Percentiles rank a stretch among this genome's conserved stretches.
Conservation (phyloP, 257 asterid genomes). For the Solanum bulbocastanum region DNA sequence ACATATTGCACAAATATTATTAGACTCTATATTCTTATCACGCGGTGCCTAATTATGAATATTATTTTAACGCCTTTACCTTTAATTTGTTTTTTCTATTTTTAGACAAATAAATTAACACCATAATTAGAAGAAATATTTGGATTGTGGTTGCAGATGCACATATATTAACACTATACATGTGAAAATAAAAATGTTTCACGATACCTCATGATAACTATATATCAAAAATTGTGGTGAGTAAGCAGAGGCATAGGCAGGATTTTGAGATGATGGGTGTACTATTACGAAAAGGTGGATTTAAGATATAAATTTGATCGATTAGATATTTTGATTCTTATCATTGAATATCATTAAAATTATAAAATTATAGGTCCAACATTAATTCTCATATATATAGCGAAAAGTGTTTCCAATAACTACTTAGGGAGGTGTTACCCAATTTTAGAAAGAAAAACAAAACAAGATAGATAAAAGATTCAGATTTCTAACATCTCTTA, state of each 20-base stretch:
- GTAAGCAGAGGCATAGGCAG: neutral
- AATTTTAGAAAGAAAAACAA: neutral
- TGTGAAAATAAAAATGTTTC: neutral
- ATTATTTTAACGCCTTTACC: neutral
- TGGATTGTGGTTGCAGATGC: neutral
- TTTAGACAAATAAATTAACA: neutral
- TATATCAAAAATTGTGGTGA: neutral
- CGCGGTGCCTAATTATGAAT: neutral
- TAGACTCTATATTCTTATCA: neutral
- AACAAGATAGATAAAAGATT: too few relatives aligned
- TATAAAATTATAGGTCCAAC: neutral
- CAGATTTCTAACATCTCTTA: neutral
- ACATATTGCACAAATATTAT: neutral
- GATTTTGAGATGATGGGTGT: neutral
- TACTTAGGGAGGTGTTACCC: neutral
- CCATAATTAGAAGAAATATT: neutral
- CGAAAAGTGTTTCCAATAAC: too few relatives aligned
- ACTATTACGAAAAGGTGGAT: accelerated
- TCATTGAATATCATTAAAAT: neutral
- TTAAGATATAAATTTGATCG: neutral
- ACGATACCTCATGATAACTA: neutral
- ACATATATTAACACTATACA: neutral
- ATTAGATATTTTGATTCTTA: neutral
- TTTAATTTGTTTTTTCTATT: too few relatives aligned
- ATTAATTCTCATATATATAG: too few relatives aligned